Base-by-base conservation (phyloP, 345 rosid species). In the Brassica nigra region DNA sequence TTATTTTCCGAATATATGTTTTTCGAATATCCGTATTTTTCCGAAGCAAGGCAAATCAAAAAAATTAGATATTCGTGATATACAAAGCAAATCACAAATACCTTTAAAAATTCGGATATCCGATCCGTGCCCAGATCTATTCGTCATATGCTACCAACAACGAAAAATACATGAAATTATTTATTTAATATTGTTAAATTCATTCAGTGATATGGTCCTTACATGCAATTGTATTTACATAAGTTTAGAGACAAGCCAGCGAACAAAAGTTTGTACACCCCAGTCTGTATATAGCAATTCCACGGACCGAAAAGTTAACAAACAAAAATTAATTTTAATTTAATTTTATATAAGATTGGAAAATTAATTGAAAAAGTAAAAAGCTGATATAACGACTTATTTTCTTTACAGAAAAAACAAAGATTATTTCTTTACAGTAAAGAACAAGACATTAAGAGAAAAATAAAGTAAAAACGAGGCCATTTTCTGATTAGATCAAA, bases 161-260 rank as follows among this genome's bases (percentile, higher is more conserved):
- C 69, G 39, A 44, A 66, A 33, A 66, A 79, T 66, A 16, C 61
- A 65, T 62, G 66, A 63, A 70, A 16, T 11, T 54, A 3, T 65
- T 70, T 55, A 30, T 39, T 54, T 36, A 57, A 37, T 61, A 11
- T 29, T 1, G 49, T 58, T 36, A 66, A 23, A 78, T 14, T 78
- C 68, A 66, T 72, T 66, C 82, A 78, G 42, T 6, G 30, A 63
- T 16, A 65, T 79, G 78, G 82, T 79, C 82, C 69, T 66, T 73
- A 44, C 78, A 73, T 66, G 62, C 82, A 79, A 59, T 66, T 59
- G 69, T 44, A 73, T 79, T 79, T 69, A 47, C 62, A 11, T 28
- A 47, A 27, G 74, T 67, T 79, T 59, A 33, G 64, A 73, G 78
- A 79, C 78, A 73, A 79, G 78, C 78, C 78, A 79, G 70, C 82